phyloP scores from a whole-genome alignment of 2,329 filamentous ascomycete genomes.

The Aureobasidium sp. region DNA sequence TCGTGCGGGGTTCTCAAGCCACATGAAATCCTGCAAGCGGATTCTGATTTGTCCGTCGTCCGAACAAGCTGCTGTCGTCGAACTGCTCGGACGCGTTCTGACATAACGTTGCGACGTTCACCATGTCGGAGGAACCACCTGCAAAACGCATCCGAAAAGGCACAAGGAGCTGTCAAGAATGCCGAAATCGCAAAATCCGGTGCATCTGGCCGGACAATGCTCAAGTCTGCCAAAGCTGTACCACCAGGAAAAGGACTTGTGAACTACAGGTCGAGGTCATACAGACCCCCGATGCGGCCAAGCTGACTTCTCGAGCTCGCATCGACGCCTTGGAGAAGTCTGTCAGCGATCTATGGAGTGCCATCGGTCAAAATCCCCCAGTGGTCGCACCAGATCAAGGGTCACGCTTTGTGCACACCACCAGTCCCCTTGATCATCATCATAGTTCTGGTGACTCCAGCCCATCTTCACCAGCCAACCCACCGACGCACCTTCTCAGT shows the following conservation, averaged over 20 bases:
- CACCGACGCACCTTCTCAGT: conserved; percentile 26
- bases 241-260: conserved; percentile 19
- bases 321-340: conserved; percentile 21
- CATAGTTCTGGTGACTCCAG: conserved; percentile 9
- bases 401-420: not conserved
- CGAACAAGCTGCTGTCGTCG: not conserved
- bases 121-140: conserved; percentile 12
- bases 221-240: conserved; percentile 20
- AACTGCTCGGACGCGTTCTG: not conserved
- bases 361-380: conserved; percentile 9
- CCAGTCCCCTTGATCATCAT: not conserved
- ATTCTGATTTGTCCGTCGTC: not conserved
- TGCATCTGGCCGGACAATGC: conserved; percentile 26
- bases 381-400: conserved; percentile 10
- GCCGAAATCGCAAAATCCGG: conserved; percentile 27
- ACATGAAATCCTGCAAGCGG: not conserved
- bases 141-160: conserved; percentile 25
- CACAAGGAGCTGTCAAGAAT: conserved; percentile 28
- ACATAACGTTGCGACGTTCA: not conserved
- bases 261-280: conserved; percentile 20
- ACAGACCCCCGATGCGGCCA: conserved; percentile 10
- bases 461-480: conserved; percentile 19
- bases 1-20: not conserved
- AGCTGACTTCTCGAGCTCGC: conserved; percentile 21
- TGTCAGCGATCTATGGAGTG: conserved; percentile 20